Conservation (phyloP, 225 moss, liverwort and hornwort species). For the Pseudoscleropodium purum region DNA sequence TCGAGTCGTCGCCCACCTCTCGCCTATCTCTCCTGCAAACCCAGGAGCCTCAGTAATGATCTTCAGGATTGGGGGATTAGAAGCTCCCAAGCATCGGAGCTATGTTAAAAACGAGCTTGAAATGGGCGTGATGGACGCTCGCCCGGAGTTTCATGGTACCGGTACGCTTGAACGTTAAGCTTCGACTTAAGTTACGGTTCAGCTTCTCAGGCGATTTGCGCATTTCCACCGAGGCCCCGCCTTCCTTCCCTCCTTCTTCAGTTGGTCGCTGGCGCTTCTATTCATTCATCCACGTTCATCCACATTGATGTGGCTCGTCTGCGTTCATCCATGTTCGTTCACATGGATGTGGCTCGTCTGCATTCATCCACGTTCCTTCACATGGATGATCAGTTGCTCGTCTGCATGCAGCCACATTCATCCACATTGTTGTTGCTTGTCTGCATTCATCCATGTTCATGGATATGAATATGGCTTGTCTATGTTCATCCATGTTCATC, state of each 20-base stretch:
- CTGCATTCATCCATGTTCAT: neutral
- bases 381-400: too few species aligned
- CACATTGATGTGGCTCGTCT: too few species aligned
- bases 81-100: neutral
- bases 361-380: neutral
- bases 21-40: neutral
- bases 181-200: neutral
- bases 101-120: neutral
- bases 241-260: neutral
- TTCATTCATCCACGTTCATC: neutral
- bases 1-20: neutral
- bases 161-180: neutral
- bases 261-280: too few species aligned
- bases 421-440: too few species aligned
- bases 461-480: too few species aligned
- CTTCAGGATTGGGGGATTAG: neutral
- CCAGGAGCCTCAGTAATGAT: neutral
- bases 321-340: neutral
- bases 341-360: fast-evolving
- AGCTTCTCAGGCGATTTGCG: neutral
- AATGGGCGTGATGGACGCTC: neutral
- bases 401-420: neutral
- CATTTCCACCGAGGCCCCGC: neutral
- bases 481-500: too few species aligned
- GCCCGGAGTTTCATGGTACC: neutral